Conservation (phyloP, 108 stramenopile species). For the Asterionellopsis glacialis region DNA sequence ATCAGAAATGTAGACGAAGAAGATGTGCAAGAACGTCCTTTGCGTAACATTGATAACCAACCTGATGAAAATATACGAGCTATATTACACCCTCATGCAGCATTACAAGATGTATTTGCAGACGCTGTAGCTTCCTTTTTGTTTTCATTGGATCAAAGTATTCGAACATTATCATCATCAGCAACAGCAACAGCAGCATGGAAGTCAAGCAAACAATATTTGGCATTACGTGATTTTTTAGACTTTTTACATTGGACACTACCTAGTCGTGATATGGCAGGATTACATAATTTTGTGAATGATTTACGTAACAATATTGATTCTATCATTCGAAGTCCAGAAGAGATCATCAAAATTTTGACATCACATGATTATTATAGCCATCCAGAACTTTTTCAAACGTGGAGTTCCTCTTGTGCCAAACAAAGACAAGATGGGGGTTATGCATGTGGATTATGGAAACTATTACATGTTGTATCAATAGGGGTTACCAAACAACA, state of each 20-base stretch:
- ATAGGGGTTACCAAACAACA: conserved; percentile 45
- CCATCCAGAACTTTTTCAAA: neutral
- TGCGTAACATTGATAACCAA: neutral
- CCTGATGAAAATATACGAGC: neutral
- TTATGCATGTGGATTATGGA: conserved; percentile 48
- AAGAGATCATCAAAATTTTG: neutral
- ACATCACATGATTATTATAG: conserved; percentile 9
- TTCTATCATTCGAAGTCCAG: neutral
- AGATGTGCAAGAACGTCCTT: neutral
- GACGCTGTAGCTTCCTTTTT: conserved; percentile 10
- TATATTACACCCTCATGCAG: conserved; percentile 1
- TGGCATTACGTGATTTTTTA: conserved; percentile 5
- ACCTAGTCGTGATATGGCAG: conserved; percentile 6
- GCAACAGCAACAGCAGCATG: too few relatives aligned
- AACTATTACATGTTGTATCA: conserved; percentile 37
- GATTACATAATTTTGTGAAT: conserved; percentile 7
- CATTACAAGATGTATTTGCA: neutral
- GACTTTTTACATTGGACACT: conserved; percentile 8
- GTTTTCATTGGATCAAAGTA: neutral
- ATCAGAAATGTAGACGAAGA: neutral
- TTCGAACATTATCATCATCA: neutral
- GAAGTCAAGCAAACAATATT: too few relatives aligned
- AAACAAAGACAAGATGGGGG: conserved; percentile 6
- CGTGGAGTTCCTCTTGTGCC: conserved; percentile 2
- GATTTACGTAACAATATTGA: conserved; percentile 6